Evolutionary conservation across 108 stramenopile genomes (phyloP).

Genomic region (Craspedostauros australis): DNA sequence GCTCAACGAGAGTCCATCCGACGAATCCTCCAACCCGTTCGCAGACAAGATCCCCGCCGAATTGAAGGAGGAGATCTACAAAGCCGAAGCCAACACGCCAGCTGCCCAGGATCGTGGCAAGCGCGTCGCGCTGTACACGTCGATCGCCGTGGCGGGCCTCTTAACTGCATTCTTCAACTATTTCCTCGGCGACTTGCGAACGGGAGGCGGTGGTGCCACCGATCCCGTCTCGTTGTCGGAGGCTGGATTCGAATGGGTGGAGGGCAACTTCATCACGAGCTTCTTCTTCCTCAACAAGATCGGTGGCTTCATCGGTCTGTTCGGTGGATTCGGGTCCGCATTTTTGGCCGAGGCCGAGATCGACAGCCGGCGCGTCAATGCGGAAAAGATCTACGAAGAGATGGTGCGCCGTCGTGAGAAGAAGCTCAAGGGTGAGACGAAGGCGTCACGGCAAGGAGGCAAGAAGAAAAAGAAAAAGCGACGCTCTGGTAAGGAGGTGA

Average conservation of each 20-base stretch:
- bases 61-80: slow-evolving; percentile 55
- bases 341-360: slow-evolving; percentile 63
- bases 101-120: slow-evolving; percentile 59
- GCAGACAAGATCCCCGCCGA: slow-evolving; percentile 57
- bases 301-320: slow-evolving; percentile 51
- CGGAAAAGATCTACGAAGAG: slow-evolving; percentile 76
- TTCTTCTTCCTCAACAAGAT: slow-evolving; percentile 73
- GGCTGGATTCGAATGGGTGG: slow-evolving; percentile 72
- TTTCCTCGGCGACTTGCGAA: slow-evolving; percentile 60
- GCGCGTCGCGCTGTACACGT: slow-evolving; percentile 51
- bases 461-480: slow-evolving; percentile 38
- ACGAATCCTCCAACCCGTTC: slow-evolving; percentile 30
- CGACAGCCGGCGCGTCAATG: slow-evolving; percentile 56
- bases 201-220: slow-evolving; percentile 26
- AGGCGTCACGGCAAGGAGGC: not conserved
- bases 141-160: slow-evolving; percentile 34
- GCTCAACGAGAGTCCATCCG: slow-evolving; percentile 8
- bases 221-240: slow-evolving; percentile 22
- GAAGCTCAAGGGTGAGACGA: not conserved
- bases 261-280: slow-evolving; percentile 29
- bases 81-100: slow-evolving; percentile 73
- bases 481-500: slow-evolving; percentile 52
- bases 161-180: slow-evolving; percentile 56
- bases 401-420: slow-evolving; percentile 52
- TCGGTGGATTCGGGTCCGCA: slow-evolving; percentile 51